Base-by-base conservation (phyloP, 1,284 basidiomycete genomes). In the Rhodotorula sp. region DNA sequence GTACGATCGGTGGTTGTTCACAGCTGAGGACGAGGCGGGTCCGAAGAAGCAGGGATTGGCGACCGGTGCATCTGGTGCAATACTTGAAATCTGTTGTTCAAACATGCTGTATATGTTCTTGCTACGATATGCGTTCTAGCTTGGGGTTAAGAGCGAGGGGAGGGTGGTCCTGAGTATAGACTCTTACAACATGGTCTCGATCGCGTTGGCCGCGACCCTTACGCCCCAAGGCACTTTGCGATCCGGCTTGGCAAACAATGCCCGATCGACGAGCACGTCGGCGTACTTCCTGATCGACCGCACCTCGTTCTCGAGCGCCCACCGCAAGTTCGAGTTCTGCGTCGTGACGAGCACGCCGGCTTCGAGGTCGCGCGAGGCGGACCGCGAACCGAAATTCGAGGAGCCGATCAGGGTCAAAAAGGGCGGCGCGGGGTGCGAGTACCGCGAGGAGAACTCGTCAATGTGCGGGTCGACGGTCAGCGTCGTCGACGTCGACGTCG, bases 341-440 rank as follows among this genome's bases (percentile, higher is more conserved):
- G 93, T 88, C 51, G 89, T 81, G 82, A 98, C 86, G 57, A 96
- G 80, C 75, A 98, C 90, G 2, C 92, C 95, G 51, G 97, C 86
- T 79, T 99, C 95, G 20, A 93, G 90, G 81, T 99, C 96, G 59
- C 96, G 87, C 73, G 91, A 86, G 2, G 93, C 87, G 2, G 93
- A 95, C 5, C 95, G 88, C 1, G 91, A 90, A 77, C 95, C 96
- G 67, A 97, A 88, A 80, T 99, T 99, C 4, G 94, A 95, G 0
- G 93, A 96, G 18, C 95, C 96, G 79, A 99, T 90, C 62, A 98
- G 86, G 0, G 95, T 95, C 55, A 93, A 81, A 70, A 87, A 82
- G 0, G 93, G 77, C 8, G 68, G 66, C 4, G 59, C 55, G 6
- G 53, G 64, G 64, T 37, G 58, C 17, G 44, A 57, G 30, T 65